phyloP scores from a whole-genome alignment of 768 basidiomycete genomes.

The Crassisporium funariophilum region DNA sequence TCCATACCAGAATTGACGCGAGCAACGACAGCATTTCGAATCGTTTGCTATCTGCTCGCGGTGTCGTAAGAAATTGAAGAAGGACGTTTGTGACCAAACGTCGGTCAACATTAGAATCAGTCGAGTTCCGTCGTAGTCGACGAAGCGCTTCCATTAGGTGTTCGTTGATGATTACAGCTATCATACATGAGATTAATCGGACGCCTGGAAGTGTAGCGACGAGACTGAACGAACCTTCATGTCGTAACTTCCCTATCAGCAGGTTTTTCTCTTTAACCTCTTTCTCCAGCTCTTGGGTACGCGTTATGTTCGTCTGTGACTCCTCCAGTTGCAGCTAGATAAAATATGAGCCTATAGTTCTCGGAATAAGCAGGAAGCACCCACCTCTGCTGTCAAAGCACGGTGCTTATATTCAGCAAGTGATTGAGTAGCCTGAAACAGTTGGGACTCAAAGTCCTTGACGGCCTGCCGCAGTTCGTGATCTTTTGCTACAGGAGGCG shows the following conservation, averaged over 20 bases:
- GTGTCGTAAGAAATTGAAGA: conserved; percentile 85
- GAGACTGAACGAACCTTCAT: conserved; percentile 68
- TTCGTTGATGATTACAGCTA: conserved; percentile 96
- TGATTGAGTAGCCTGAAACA: conserved; percentile 68
- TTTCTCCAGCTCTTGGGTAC: conserved; percentile 76
- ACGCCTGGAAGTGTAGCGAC: background rate
- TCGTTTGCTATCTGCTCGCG: conserved; percentile 89
- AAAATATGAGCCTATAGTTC: conserved; percentile 4
- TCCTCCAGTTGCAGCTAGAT: conserved; percentile 77
- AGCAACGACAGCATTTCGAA: conserved; percentile 95
- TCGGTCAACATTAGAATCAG: conserved; percentile 91
- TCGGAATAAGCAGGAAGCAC: conserved; percentile 14
- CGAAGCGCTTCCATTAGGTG: conserved; percentile 98
- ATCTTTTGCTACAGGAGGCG: conserved; percentile 69
- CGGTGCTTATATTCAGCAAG: conserved; percentile 91
- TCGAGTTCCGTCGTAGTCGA: conserved; percentile 81
- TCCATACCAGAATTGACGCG: conserved; percentile 90
- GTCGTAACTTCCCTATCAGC: conserved; percentile 93
- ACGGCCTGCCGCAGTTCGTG: conserved; percentile 86
- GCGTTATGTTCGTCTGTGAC: conserved; percentile 61
- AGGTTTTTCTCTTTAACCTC: conserved; percentile 95
- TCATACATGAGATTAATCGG: conserved; percentile 2
- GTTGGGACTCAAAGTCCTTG: conserved; percentile 76
- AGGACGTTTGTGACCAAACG: conserved; percentile 94
- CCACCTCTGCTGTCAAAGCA: conserved; percentile 84